A percentile compares a stretch with the other conserved stretches of the same genome.
phyloP scores from a whole-genome alignment of 1,139 yeast species.

The Saccharomyces hybrid region DNA sequence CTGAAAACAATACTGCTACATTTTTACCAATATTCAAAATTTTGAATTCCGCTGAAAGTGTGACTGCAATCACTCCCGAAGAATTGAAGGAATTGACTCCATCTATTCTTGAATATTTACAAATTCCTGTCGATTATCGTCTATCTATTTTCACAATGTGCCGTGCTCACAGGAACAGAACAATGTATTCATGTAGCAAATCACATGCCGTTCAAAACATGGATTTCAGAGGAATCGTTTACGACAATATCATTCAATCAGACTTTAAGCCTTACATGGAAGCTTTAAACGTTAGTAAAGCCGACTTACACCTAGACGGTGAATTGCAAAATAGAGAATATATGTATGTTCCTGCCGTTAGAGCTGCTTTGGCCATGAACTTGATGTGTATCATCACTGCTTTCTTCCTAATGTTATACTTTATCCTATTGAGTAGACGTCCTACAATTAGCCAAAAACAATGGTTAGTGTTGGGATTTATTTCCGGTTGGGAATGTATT shows the following conservation, averaged over 20 bases:
- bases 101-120: slow-evolving; percentile 20
- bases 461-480: slow-evolving; percentile 11
- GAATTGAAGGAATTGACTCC: slow-evolving; percentile 22
- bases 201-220: slow-evolving; percentile 29
- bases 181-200: slow-evolving; percentile 20
- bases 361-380: slow-evolving; percentile 24
- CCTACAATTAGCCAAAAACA: slow-evolving; percentile 4
- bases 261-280: slow-evolving; percentile 18
- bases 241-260: slow-evolving; percentile 7
- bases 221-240: slow-evolving; percentile 13
- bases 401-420: slow-evolving; percentile 13
- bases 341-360: slow-evolving; percentile 27
- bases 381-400: slow-evolving; percentile 19
- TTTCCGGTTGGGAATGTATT: slow-evolving; percentile 13
- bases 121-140: slow-evolving; percentile 26
- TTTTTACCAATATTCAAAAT: slow-evolving; percentile 23
- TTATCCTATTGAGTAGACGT: slow-evolving; percentile 4
- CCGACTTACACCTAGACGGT: slow-evolving; percentile 20
- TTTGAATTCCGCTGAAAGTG: slow-evolving; percentile 14
- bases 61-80: slow-evolving; percentile 15
- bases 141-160: slow-evolving; percentile 30
- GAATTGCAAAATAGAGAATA: slow-evolving; percentile 23
- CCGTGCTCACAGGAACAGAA: slow-evolving; percentile 17
- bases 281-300: slow-evolving; percentile 13
- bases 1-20: slow-evolving; percentile 20